Conservation (phyloP, 2,329 filamentous ascomycete species). For the Calonectria pseudoturangicola region DNA sequence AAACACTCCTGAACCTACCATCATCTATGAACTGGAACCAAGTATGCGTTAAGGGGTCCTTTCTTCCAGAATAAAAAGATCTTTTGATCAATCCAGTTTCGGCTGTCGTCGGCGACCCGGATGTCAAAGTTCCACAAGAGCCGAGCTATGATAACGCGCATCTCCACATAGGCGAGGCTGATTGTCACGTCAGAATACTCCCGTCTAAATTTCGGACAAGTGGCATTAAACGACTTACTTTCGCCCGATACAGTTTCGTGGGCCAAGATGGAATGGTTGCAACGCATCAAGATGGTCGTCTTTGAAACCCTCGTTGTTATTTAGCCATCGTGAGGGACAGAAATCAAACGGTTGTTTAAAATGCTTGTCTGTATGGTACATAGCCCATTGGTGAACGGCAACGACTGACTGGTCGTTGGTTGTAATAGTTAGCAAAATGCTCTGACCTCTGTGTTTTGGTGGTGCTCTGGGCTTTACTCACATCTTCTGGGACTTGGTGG, state of each 20-base stretch:
- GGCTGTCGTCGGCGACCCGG: neutral
- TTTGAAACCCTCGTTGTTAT: conserved; percentile 1
- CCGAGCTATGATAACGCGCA: neutral
- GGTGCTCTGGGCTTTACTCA: neutral
- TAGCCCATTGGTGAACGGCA: conserved; percentile 32
- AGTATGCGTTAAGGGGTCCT: neutral
- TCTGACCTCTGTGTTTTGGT: neutral
- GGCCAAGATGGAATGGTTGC: conserved; percentile 35
- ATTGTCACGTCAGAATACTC: neutral
- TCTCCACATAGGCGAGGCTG: conserved; percentile 24
- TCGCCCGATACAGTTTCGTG: conserved; percentile 30
- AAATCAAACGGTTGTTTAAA: conserved; percentile 33
- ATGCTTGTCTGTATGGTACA: conserved; percentile 31
- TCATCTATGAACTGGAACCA: conserved; percentile 14
- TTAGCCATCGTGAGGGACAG: conserved; percentile 37
- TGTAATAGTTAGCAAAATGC: neutral
- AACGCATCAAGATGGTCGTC: conserved; percentile 27
- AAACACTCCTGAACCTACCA: too few relatives aligned
- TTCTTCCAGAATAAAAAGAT: conserved; percentile 25
- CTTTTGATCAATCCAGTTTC: conserved; percentile 23
- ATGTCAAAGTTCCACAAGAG: conserved; percentile 27
- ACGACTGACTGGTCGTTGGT: conserved; percentile 18
- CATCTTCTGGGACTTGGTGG: neutral
- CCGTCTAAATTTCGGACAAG: too few relatives aligned
- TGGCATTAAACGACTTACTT: conserved; percentile 11